These are phyloP conservation scores for Piper longum DNA, from an alignment of 164 flowering plant species.

Conservation along the genomic window DNA sequence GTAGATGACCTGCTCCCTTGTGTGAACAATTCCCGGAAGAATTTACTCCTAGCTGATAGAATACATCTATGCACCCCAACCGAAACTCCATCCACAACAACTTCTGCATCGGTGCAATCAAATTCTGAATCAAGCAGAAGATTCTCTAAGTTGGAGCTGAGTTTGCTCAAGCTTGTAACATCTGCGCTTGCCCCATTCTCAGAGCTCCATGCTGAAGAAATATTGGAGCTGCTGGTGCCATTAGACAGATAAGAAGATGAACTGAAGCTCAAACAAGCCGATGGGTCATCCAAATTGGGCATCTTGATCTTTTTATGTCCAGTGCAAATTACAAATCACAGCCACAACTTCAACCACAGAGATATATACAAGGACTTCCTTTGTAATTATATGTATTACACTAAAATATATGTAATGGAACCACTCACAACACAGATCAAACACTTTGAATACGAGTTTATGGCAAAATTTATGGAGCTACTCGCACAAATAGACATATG, in stretches of 20 bases:
- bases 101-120: constrained; percentile 45
- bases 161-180: constrained; percentile 35
- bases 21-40: constrained; percentile 39
- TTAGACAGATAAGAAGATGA: constrained; percentile 47
- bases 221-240: constrained; percentile 22
- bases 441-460: too few relatives aligned
- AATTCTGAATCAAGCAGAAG: constrained; percentile 25
- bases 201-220: constrained; percentile 10
- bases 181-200: constrained; percentile 28
- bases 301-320: background rate
- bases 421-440: too few relatives aligned
- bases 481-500: too few relatives aligned
- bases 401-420: too few relatives aligned
- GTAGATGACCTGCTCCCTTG: constrained; percentile 10
- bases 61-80: constrained; percentile 58
- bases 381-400: too few relatives aligned
- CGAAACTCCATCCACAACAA: constrained; percentile 37
- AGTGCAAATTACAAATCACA: too few relatives aligned
- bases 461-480: too few relatives aligned
- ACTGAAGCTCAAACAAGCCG: constrained; percentile 47
- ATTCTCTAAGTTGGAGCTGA: constrained; percentile 41
- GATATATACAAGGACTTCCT: background rate
- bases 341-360: background rate
- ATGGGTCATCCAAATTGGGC: constrained; percentile 21
- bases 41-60: constrained; percentile 48